Evolutionary conservation across 495 filamentous ascomycete genomes (phyloP), one percentile per base, ranked within the genome.

Genomic region (Penicillium robsamsonii): DNA sequence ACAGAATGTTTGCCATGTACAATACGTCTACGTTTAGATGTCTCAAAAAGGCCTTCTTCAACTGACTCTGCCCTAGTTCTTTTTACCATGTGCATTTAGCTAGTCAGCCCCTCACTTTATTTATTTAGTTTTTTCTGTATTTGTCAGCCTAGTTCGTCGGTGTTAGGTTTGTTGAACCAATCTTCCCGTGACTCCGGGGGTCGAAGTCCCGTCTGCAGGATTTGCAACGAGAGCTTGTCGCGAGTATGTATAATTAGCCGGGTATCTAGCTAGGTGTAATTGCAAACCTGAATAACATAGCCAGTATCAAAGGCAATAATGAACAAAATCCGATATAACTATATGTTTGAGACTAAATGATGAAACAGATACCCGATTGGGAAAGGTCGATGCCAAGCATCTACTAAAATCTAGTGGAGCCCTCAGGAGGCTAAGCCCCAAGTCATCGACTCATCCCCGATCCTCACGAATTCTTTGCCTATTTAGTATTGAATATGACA

Each of bases 351-450:
- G n/a, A 33, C 49, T 27, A 53, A 31, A 31, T 13, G 42, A 40
- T 47, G 43, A 55, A 55, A 25, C 31, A 29, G 9, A 47, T 33
- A 47, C 53, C n/a, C 44, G n/a, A 40, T 30, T 47, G 38, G 53
- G 53, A 43, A 53, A 44, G 24, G 57, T 25, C 22, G 24, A 33
- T 27, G 50, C 38, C 38, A 53, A 53, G 38, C 27, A 15, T 20
- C n/a, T 4, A 29, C 17, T 17, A 49, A 10, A 35, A 11, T 8
- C 24, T 27, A 46, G 9, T 22, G 20, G 25, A 31, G 15, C n/a
- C n/a, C 17, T 17, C 25, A 3, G 25, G 25, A 27, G 25, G 25
- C 4, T 3, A 35, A 22, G 11, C 30, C 18, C 13, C 44, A 5
- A 9, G 20, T 37, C 17, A 20, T 25, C 29, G 20, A 40, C 20